Percentiles rank a stretch among this genome's conserved stretches.
Evolutionary conservation across 805 yeast genomes (phyloP).

Genomic region (Kockiozyma suomiensis): DNA sequence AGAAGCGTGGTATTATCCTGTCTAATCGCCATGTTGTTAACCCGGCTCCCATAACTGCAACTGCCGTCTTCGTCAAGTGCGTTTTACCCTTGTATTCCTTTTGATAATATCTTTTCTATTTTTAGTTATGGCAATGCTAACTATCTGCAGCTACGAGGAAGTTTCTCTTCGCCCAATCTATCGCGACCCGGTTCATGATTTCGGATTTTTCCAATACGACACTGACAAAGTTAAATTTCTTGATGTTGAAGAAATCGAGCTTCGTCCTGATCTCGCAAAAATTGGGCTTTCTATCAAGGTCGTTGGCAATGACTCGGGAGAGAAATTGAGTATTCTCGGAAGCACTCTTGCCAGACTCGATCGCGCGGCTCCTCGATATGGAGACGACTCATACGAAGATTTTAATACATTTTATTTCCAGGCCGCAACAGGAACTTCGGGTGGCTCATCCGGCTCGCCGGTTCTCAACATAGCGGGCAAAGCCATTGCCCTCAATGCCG

Average conservation of each 20-base stretch:
- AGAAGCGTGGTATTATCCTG: conserved; percentile 28
- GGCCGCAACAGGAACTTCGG: conserved; percentile 35
- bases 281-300: conserved; percentile 31
- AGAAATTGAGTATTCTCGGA: conserved; percentile 32
- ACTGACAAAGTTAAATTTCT: conserved; percentile 27
- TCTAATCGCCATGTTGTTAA: conserved; percentile 33
- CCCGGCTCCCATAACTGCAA: conserved; percentile 33
- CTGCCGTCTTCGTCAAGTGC: conserved; percentile 33
- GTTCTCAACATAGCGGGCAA: conserved; percentile 33
- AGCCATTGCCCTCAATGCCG: conserved; percentile 33
- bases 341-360: conserved; percentile 33
- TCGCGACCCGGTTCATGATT: conserved; percentile 34
- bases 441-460: conserved; percentile 34
- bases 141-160: conserved; percentile 26
- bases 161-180: conserved; percentile 32
- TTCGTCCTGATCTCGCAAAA: conserved; percentile 31
- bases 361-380: conserved; percentile 31
- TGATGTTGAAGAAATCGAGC: conserved; percentile 31
- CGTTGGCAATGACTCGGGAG: conserved; percentile 34
- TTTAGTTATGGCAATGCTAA: neutral
- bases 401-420: conserved; percentile 33
- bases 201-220: conserved; percentile 33
- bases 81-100: neutral
- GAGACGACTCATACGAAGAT: conserved; percentile 31
- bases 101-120: too few species aligned